Conservation (phyloP, 2,329 filamentous ascomycete genomes). For the Sclerotinia minor region DNA sequence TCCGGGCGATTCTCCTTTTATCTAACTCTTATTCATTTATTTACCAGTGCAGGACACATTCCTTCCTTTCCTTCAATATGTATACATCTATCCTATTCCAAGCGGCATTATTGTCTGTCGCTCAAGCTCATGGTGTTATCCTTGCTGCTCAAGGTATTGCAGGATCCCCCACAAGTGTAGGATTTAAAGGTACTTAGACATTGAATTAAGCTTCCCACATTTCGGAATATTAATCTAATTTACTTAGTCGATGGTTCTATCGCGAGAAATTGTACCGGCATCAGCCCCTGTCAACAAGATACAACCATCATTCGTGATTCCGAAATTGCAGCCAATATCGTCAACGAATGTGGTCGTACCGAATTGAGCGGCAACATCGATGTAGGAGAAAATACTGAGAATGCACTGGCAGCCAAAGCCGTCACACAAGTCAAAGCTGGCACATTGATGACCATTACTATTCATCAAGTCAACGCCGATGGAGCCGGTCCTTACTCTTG, state of each 20-base stretch:
- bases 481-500: slow-evolving; percentile 57
- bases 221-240: background rate
- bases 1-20: slow-evolving; percentile 24
- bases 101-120: slow-evolving; percentile 18
- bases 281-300: slow-evolving; percentile 67
- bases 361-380: slow-evolving; percentile 62
- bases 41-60: slow-evolving; percentile 23
- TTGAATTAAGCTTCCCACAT: background rate
- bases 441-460: slow-evolving; percentile 48
- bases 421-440: slow-evolving; percentile 54
- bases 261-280: slow-evolving; percentile 62
- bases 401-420: slow-evolving; percentile 47
- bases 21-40: slow-evolving; percentile 23
- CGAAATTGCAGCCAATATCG: slow-evolving; percentile 53
- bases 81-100: slow-evolving; percentile 20
- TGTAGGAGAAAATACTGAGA: slow-evolving; percentile 56
- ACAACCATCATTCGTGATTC: slow-evolving; percentile 62
- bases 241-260: slow-evolving; percentile 52
- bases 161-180: slow-evolving; percentile 17
- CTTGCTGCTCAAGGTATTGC: slow-evolving; percentile 20
- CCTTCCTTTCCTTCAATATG: slow-evolving; percentile 18
- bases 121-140: slow-evolving; percentile 20
- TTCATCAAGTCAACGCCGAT: slow-evolving; percentile 56
- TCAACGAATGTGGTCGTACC: slow-evolving; percentile 63
- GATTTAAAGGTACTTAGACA: slow-evolving; percentile 13